Base-by-base conservation (phyloP, 169 alveolate genomes). In the Eimeria sp. region DNA sequence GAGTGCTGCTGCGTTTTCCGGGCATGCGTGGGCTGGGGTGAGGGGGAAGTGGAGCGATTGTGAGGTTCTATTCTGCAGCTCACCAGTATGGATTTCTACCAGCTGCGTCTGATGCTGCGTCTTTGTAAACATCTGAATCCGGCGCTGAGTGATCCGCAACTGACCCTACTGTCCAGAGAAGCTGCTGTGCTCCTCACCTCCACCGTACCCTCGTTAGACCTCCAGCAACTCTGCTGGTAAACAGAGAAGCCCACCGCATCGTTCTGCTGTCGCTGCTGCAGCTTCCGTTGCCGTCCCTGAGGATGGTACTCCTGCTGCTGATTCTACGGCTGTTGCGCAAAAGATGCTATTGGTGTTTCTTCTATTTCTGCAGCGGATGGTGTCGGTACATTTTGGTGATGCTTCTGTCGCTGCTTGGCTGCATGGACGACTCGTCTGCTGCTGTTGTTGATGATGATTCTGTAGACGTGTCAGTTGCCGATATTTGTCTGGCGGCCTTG, bases 61-160 rank as follows among this genome's bases (percentile, higher is more conserved):
- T 75, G 0, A 13, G 51, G 54, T 75, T 22, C 25, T 4, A 13
- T 40, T 22, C 54, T 78, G 89, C 89, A 78, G 89, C 34, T 78
- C 20, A 43, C n/a, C 20, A 18, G 40, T 13, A 78, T 78, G 89
- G 89, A 78, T 22, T 78, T 22, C 65, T 78, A 78, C 34, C 89
- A 78, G 89, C 89, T 78, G n/a, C 89, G 89, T 25, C 34, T 78
- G 89, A 78, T 78, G 89, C 89, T 78, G 70, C 89, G 89, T 10
- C 40, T 78, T 13, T 20, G 40, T 54, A 78, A 78, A 34, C 89
- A 78, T 30, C 65, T 78, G 45, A 49, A 78, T 45, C 89, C 89
- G 25, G 45, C 89, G 43, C 51, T 78, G 14, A 78, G 25, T 6
- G 89, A 78, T 34, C 45, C 89, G 9, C 30, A 78, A 3, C 61